Evolutionary conservation across 768 basidiomycete species (phyloP), one percentile per base, ranked within the genome.

Genomic region (Hericium alpestre): DNA sequence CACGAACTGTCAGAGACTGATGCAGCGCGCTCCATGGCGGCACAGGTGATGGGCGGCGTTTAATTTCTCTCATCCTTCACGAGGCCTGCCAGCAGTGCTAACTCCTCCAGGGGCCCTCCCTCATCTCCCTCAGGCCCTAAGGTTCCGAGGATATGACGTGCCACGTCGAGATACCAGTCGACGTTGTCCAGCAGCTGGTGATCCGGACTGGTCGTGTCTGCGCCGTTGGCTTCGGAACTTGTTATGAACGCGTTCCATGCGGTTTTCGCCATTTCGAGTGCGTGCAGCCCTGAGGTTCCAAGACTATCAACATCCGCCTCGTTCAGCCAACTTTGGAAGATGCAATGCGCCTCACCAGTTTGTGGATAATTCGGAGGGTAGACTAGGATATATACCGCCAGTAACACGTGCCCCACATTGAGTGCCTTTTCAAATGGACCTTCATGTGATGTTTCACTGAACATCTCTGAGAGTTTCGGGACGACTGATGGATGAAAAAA

Each of bases 281-380:
- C 70, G 67, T 92, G 90, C 72, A 89, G 74, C 13, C 88, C 89
- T 92, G 56, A 56, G 18, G 32, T 46, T 27, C 4, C 12, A 12
- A 18, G 22, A 8, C 15, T 20, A 32, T 43, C 15, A n/a, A 38
- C 43, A 20, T 38, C 40, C 38, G 22, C 23, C 8, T 25, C 7
- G 13, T 25, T 25, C 40, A 54, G 5, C 7, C 49, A 32, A 12
- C 16, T 10, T n/a, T 38, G 9, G 39, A 27, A 27, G 16, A 60
- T 8, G 20, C 23, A 54, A 7, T 37, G 15, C 12, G 37, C 67
- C 78, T 61, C 55, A 87, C 90, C 90, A 23, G 84, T 87, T 61
- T 90, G 86, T n/a, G 89, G 90, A 67, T 89, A 90, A 64, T 86
- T 84, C 2, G 69, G 71, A 1, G 90, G 87, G 63, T 92, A 92